Conservation (phyloP, 2,329 filamentous ascomycete genomes). For the Pseudogymnoascus verrucosus region DNA sequence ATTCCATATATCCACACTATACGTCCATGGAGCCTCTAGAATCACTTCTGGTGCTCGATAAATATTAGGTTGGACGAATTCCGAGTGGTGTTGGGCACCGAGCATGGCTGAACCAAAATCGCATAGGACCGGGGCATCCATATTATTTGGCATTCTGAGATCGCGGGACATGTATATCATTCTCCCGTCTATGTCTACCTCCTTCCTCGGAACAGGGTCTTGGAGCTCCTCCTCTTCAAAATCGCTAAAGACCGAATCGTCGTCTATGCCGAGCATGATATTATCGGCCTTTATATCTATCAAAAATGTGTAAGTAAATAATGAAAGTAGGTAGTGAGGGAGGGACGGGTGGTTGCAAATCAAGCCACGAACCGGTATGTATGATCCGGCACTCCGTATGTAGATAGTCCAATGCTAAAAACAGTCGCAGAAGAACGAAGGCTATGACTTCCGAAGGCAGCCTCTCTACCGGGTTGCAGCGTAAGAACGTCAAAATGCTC, state of each 20-base stretch:
- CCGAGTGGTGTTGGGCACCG: constrained; percentile 29
- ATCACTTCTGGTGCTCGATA: constrained; percentile 42
- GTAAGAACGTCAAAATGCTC: background rate
- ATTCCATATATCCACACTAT: constrained; percentile 45
- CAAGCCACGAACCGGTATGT: constrained; percentile 34
- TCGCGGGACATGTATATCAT: constrained; percentile 35
- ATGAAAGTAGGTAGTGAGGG: background rate
- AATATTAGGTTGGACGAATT: constrained; percentile 33
- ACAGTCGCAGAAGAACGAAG: constrained; percentile 32
- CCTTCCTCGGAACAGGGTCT: constrained; percentile 36
- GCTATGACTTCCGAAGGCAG: constrained; percentile 31
- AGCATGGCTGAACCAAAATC: constrained; percentile 41
- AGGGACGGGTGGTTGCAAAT: background rate
- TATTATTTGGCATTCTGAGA: constrained; percentile 24
- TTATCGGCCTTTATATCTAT: constrained; percentile 40
- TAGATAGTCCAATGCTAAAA: constrained; percentile 38
- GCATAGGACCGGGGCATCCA: constrained; percentile 35
- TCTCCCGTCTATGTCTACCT: constrained; percentile 28
- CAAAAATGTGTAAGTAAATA: constrained; percentile 14
- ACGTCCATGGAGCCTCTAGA: constrained; percentile 34
- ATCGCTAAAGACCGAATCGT: constrained; percentile 30
- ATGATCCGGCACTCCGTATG: constrained; percentile 38
- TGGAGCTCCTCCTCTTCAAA: constrained; percentile 35
- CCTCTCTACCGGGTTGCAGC: constrained; percentile 32
- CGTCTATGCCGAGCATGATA: constrained; percentile 33